Evolutionary conservation across 129 eudicot genomes (phyloP).

Genomic region (Artemisia annua): DNA sequence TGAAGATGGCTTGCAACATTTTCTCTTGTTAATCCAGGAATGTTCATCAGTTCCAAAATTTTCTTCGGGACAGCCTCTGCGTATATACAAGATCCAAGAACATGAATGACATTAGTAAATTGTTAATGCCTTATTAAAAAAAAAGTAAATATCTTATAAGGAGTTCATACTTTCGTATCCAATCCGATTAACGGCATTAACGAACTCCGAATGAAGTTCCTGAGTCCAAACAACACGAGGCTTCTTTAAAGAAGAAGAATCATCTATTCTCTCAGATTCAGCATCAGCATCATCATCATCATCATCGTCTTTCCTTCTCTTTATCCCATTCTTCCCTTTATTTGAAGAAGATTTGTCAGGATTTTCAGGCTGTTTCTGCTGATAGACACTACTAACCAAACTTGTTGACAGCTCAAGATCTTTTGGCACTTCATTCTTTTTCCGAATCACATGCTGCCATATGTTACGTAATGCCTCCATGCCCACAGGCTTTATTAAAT

Average conservation of each 20-base stretch:
- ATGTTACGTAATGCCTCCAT: conserved; percentile 92
- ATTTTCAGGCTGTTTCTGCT: conserved; percentile 50
- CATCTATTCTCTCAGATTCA: conserved; percentile 64
- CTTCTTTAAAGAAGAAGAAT: conserved; percentile 66
- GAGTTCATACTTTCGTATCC: conserved; percentile 69
- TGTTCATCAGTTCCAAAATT: conserved; percentile 92
- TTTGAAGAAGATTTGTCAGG: conserved; percentile 72
- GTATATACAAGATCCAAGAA: conserved; percentile 20
- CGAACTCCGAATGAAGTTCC: conserved; percentile 91
- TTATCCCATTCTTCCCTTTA: conserved; percentile 69
- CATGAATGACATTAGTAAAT: neutral
- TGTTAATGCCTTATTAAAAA: neutral
- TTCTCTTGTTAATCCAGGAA: conserved; percentile 87
- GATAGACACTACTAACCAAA: conserved; percentile 52
- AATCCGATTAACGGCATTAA: conserved; percentile 82
- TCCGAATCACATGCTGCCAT: conserved; percentile 92
- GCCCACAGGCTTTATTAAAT: conserved; percentile 78
- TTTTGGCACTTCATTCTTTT: conserved; percentile 63
- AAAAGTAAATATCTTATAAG: neutral
- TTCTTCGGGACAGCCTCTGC: conserved; percentile 98
- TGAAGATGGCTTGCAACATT: conserved; percentile 98
- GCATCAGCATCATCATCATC: conserved; percentile 44
- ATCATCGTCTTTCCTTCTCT: conserved; percentile 67
- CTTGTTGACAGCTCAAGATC: conserved; percentile 71
- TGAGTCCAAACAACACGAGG: conserved; percentile 91